phyloP scores from a whole-genome alignment of 1,139 yeast genomes.

The Scheffersomyces lignicola region DNA sequence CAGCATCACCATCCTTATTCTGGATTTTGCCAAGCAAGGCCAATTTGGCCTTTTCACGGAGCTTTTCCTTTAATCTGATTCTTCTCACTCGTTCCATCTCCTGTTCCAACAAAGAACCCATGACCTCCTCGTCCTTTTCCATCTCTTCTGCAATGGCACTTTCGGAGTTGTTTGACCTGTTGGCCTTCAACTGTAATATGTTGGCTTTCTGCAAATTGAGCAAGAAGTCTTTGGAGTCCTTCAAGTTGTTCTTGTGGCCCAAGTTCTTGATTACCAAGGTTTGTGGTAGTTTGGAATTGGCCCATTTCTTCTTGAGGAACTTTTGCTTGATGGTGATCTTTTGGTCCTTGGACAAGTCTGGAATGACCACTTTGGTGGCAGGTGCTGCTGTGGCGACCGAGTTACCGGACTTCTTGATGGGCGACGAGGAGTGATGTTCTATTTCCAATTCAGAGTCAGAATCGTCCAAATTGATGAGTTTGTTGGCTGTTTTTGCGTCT shows the following conservation, averaged over 20 bases:
- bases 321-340: slow-evolving; percentile 36
- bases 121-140: slow-evolving; percentile 42
- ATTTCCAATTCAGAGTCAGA: slow-evolving; percentile 17
- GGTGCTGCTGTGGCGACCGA: too few relatives aligned
- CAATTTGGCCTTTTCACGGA: slow-evolving; percentile 36
- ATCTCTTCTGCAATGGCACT: slow-evolving; percentile 33
- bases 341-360: slow-evolving; percentile 38
- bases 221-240: slow-evolving; percentile 18
- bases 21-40: slow-evolving; percentile 25
- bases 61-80: slow-evolving; percentile 51
- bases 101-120: slow-evolving; percentile 57
- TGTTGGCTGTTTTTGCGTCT: slow-evolving; percentile 3
- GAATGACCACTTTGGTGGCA: slow-evolving; percentile 20
- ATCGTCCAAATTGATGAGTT: slow-evolving; percentile 26
- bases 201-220: slow-evolving; percentile 34
- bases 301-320: slow-evolving; percentile 24
- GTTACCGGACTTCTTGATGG: slow-evolving; percentile 7
- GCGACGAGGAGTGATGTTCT: slow-evolving; percentile 9
- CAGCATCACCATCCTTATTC: slow-evolving; percentile 13
- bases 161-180: slow-evolving; percentile 24
- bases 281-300: slow-evolving; percentile 7
- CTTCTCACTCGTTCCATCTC: slow-evolving; percentile 58
- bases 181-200: slow-evolving; percentile 32
- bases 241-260: slow-evolving; percentile 6
- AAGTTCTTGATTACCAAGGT: slow-evolving; percentile 6